Conservation (phyloP, 139 green algal genomes). For the Tetraselmis chui region DNA sequence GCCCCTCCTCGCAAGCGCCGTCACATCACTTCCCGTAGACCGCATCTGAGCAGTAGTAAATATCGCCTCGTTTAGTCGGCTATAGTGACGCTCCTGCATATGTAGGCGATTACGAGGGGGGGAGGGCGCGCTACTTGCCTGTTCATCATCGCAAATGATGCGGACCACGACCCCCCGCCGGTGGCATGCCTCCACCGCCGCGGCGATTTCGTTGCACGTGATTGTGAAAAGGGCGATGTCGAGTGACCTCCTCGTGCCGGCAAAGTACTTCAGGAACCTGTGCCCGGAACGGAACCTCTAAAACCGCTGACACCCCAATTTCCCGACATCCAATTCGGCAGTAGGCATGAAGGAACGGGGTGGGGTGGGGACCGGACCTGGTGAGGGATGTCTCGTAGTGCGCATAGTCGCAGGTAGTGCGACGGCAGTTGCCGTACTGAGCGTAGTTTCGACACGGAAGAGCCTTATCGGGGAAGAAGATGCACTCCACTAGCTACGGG, state of each 20-base stretch:
- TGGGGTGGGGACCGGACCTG: background rate
- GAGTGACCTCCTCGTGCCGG: slow-evolving; percentile 19
- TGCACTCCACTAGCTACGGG: background rate
- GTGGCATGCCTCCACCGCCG: slow-evolving; percentile 31
- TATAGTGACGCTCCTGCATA: background rate
- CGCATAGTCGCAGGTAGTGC: slow-evolving; percentile 21
- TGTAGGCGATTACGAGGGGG: background rate
- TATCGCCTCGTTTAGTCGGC: background rate
- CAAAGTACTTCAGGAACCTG: slow-evolving; percentile 33
- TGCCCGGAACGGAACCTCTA: background rate
- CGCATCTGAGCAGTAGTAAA: slow-evolving; percentile 3
- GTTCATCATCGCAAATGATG: slow-evolving; percentile 54
- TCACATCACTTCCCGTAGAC: slow-evolving; percentile 2
- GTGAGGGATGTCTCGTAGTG: slow-evolving; percentile 29
- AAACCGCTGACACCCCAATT: background rate
- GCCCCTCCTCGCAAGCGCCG: background rate
- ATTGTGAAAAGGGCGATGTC: slow-evolving; percentile 58
- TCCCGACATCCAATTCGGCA: background rate
- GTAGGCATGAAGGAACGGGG: background rate
- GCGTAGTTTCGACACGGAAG: slow-evolving; percentile 30
- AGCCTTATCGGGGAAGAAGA: slow-evolving; percentile 40
- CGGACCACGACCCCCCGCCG: slow-evolving; percentile 40
- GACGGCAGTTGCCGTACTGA: slow-evolving; percentile 2
- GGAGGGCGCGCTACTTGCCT: slow-evolving; percentile 17
- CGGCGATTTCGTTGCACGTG: slow-evolving; percentile 52